Conservation (phyloP, 768 basidiomycete genomes). For the Boletus sp. region DNA sequence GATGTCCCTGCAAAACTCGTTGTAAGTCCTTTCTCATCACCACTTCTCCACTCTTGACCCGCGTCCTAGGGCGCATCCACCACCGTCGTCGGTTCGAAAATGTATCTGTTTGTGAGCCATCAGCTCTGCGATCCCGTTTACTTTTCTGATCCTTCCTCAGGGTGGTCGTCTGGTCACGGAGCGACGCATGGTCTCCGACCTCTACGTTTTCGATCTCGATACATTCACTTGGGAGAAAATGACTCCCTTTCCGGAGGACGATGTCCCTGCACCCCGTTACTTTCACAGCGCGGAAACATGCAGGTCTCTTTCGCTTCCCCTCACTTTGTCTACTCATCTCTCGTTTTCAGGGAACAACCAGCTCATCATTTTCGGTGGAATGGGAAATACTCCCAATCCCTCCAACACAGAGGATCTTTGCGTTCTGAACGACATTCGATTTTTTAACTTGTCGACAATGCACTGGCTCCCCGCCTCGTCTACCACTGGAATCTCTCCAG, state of each 20-base stretch:
- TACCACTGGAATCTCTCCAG: constrained; percentile 30
- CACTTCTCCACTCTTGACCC: not conserved
- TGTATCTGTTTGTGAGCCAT: constrained; percentile 81
- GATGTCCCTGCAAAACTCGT: constrained; percentile 88
- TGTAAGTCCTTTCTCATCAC: constrained; percentile 43
- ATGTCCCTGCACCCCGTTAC: constrained; percentile 80
- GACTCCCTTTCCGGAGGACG: constrained; percentile 55
- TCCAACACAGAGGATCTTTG: constrained; percentile 75
- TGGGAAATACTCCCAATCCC: constrained; percentile 77
- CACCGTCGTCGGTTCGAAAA: constrained; percentile 82
- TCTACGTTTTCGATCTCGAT: constrained; percentile 86
- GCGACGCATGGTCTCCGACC: constrained; percentile 83
- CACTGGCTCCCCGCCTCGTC: constrained; percentile 62
- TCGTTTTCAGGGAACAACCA: constrained; percentile 68
- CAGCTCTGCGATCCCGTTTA: not conserved
- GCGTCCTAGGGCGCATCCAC: constrained; percentile 76
- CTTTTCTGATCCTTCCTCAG: constrained; percentile 33
- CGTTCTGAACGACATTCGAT: constrained; percentile 89
- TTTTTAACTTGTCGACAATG: constrained; percentile 72
- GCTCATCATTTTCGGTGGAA: constrained; percentile 91
- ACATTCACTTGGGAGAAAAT: constrained; percentile 79
- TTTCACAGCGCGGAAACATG: constrained; percentile 93
- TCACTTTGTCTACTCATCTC: constrained; percentile 12
- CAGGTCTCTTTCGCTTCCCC: constrained; percentile 28
- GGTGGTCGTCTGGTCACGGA: constrained; percentile 86